Evolutionary conservation across 2,329 filamentous ascomycete genomes (phyloP).

Genomic region (Didymellaceae sp.): DNA sequence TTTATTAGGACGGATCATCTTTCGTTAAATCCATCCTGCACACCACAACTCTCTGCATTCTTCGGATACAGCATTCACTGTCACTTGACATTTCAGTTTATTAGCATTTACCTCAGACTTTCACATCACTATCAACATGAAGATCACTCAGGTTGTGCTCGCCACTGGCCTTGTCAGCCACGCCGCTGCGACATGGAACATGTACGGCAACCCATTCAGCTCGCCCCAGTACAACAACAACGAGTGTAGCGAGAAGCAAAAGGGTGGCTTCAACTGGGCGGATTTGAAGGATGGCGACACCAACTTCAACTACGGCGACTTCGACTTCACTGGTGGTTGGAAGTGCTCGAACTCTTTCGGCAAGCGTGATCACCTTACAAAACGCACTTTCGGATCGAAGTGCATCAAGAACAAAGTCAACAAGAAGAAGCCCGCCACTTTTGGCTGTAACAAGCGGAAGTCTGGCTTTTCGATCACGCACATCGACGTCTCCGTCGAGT

Average conservation of each 20-base stretch:
- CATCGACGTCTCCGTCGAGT: constrained; percentile 75
- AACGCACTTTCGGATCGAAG: constrained; percentile 53
- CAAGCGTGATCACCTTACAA: constrained; percentile 64
- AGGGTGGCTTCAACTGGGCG: constrained; percentile 73
- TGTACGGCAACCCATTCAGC: constrained; percentile 62
- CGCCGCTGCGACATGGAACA: constrained; percentile 58
- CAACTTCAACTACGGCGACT: constrained; percentile 73
- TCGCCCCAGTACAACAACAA: constrained; percentile 78
- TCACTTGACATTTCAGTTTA: constrained; percentile 22
- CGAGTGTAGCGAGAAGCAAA: constrained; percentile 74
- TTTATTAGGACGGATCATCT: constrained; percentile 35
- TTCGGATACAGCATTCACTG: constrained; percentile 27
- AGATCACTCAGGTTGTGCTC: constrained; percentile 52
- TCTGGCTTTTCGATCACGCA: constrained; percentile 75
- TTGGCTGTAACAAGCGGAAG: constrained; percentile 66
- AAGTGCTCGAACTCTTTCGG: constrained; percentile 67
- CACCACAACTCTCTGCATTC: constrained; percentile 26
- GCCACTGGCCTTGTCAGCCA: constrained; percentile 55
- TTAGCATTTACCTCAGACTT: neutral
- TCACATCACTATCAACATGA: constrained; percentile 47
- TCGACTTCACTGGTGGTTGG: constrained; percentile 70
- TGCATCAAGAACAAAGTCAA: constrained; percentile 54
- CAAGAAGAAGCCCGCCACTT: constrained; percentile 62
- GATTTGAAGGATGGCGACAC: constrained; percentile 57
- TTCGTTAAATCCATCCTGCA: constrained; percentile 30